Evolutionary conservation across 164 flowering plant species (phyloP).

Genomic region (Chimonanthus salicifolius): DNA sequence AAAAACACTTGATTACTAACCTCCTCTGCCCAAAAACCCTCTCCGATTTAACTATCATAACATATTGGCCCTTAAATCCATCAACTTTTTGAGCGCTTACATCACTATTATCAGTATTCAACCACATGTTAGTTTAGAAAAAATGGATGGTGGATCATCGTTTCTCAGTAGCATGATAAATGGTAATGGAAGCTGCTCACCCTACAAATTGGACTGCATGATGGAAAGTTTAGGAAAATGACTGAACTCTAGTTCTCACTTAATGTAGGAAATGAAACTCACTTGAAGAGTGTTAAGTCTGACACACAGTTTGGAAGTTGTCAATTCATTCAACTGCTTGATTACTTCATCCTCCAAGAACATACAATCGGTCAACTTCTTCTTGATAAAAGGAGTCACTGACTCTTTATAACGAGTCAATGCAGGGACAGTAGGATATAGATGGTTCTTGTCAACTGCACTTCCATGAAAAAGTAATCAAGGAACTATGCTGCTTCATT

Average conservation of each 20-base stretch:
- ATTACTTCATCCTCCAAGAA: constrained; percentile 37
- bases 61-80: too few species aligned
- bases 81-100: too few species aligned
- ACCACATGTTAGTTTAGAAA: too few species aligned
- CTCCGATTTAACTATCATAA: too few species aligned
- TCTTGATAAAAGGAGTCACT: constrained; percentile 46
- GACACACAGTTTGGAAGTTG: constrained; percentile 63
- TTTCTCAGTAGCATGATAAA: too few species aligned
- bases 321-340: constrained; percentile 42
- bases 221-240: too few species aligned
- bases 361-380: constrained; percentile 34
- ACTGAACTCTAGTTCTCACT: not conserved
- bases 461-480: constrained; percentile 5
- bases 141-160: too few species aligned
- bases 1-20: too few species aligned
- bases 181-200: too few species aligned
- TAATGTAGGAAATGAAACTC: constrained; percentile 15
- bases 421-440: constrained; percentile 67
- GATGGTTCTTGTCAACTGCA: constrained; percentile 72
- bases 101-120: too few species aligned
- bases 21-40: too few species aligned
- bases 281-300: constrained; percentile 75
- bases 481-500: not conserved
- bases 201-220: too few species aligned
- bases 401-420: constrained; percentile 75